Conservation (phyloP, 2,329 filamentous ascomycete genomes). For the Neonectria punicea region DNA sequence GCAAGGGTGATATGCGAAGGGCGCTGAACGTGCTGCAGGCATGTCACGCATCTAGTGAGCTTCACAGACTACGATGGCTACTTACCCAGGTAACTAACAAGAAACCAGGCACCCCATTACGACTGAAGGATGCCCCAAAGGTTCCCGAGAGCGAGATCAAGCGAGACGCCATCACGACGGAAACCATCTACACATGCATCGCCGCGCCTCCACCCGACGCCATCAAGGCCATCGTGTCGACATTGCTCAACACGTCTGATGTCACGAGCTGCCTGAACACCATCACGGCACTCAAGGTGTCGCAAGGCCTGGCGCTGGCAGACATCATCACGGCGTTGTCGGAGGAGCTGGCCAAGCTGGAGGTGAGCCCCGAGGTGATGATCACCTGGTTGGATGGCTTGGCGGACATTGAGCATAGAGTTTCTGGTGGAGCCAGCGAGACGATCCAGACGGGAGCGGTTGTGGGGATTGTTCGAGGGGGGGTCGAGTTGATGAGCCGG, state of each 20-base stretch:
- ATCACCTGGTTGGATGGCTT: slow-evolving; percentile 92
- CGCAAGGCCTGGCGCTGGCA: slow-evolving; percentile 87
- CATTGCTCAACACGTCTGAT: slow-evolving; percentile 84
- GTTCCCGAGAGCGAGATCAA: slow-evolving; percentile 72
- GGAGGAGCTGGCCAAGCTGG: slow-evolving; percentile 83
- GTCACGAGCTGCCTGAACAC: slow-evolving; percentile 90
- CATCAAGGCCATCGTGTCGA: slow-evolving; percentile 84
- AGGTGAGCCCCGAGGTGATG: slow-evolving; percentile 87
- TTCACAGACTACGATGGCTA: no score
- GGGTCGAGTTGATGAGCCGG: slow-evolving; percentile 75
- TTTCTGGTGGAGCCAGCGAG: slow-evolving; percentile 89
- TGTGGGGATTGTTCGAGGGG: slow-evolving; percentile 87
- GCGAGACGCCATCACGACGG: slow-evolving; percentile 83
- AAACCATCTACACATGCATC: slow-evolving; percentile 97
- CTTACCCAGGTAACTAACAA: slow-evolving; percentile 18
- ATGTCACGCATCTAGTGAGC: slow-evolving; percentile 89
- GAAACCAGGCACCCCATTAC: slow-evolving; percentile 73
- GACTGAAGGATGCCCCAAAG: slow-evolving; percentile 68
- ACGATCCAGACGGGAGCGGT: slow-evolving; percentile 90
- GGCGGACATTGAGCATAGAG: slow-evolving; percentile 90
- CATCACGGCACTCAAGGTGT: slow-evolving; percentile 86
- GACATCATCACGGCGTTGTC: slow-evolving; percentile 91
- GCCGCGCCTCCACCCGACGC: slow-evolving; percentile 93
- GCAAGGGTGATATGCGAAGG: slow-evolving; percentile 95
- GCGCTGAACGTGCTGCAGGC: slow-evolving; percentile 96